phyloP scores from a whole-genome alignment of 345 rosid species.

The Kernera saxatilis region DNA sequence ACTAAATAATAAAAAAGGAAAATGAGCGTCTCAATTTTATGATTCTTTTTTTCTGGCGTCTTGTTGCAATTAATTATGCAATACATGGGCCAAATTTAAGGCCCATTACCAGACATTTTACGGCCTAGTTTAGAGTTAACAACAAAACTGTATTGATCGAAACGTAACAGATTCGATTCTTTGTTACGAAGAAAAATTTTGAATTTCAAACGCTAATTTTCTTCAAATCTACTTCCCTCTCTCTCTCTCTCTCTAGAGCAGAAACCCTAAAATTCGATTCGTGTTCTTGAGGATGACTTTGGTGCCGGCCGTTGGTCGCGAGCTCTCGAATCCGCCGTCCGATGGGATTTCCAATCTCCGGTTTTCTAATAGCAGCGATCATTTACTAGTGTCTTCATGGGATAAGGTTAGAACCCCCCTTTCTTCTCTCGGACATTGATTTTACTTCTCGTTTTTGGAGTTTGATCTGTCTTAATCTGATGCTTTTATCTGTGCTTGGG shows the following conservation, averaged over 20 bases:
- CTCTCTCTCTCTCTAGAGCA: not conserved
- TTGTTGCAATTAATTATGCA: no score
- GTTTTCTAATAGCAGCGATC: slow-evolving; percentile 91
- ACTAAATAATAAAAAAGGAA: no score
- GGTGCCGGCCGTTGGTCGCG: slow-evolving; percentile 61
- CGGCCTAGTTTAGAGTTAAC: not conserved
- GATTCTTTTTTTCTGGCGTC: no score
- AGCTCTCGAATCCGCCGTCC: slow-evolving; percentile 77
- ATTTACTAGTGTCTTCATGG: slow-evolving; percentile 95
- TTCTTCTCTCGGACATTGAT: not conserved
- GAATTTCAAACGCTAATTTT: slow-evolving; percentile 13
- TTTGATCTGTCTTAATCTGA: not conserved
- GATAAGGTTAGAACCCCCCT: slow-evolving; percentile 56
- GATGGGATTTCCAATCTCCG: slow-evolving; percentile 95
- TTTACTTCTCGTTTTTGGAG: not conserved
- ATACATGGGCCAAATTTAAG: not conserved
- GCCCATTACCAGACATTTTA: not conserved
- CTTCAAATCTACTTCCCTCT: not conserved
- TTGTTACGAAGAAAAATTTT: not conserved
- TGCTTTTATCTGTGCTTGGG: not conserved
- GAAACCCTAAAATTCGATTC: not conserved
- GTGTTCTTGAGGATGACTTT: slow-evolving; percentile 29
- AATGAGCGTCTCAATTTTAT: no score
- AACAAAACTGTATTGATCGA: not conserved
- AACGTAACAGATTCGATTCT: not conserved